Percentiles rank a stretch among this genome's conserved stretches.
These are phyloP conservation scores for Tetragonia tetragonoides DNA, from an alignment of 148 eudicot genomes.

Conservation along the genomic window DNA sequence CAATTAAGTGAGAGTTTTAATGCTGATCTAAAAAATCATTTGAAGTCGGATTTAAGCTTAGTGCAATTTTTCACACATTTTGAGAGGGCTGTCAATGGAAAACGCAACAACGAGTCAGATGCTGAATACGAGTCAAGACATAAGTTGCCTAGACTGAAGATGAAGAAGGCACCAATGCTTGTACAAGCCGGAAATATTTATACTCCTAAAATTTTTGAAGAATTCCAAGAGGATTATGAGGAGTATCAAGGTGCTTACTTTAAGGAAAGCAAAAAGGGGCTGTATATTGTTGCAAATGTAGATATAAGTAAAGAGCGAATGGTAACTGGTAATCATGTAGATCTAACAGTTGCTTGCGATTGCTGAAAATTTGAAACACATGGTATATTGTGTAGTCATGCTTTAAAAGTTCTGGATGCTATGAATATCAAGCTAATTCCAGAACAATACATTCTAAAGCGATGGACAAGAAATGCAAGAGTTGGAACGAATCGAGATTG, in stretches of 20 bases:
- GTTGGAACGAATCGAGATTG: not conserved
- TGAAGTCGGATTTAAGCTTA: slow-evolving; percentile 22
- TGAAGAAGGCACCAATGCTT: slow-evolving; percentile 25
- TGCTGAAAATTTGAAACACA: slow-evolving; percentile 32
- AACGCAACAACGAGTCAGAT: slow-evolving; percentile 27
- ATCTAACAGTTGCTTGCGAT: slow-evolving; percentile 23
- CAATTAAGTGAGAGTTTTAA: slow-evolving; percentile 26
- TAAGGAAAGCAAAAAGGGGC: too few relatives aligned
- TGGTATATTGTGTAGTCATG: slow-evolving; percentile 36
- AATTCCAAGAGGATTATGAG: too few relatives aligned
- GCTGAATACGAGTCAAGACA: slow-evolving; percentile 27
- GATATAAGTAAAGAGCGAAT: slow-evolving; percentile 18
- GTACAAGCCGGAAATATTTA: slow-evolving; percentile 20
- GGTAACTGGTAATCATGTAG: slow-evolving; percentile 10
- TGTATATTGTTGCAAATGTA: slow-evolving; percentile 12
- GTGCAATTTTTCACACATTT: slow-evolving; percentile 29
- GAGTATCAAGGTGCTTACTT: too few relatives aligned
- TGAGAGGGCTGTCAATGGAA: too few relatives aligned
- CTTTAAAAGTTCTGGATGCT: slow-evolving; percentile 35
- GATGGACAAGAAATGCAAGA: slow-evolving; percentile 36
- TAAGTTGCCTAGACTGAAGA: slow-evolving; percentile 26
- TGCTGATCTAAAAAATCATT: slow-evolving; percentile 24
- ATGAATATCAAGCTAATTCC: slow-evolving; percentile 38
- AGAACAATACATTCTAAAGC: slow-evolving; percentile 23
- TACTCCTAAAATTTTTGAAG: too few relatives aligned